Evolutionary conservation across 1,284 basidiomycete species (phyloP), one percentile per base, ranked within the genome.

Genomic region (Austroboletus novae-zelandiae): DNA sequence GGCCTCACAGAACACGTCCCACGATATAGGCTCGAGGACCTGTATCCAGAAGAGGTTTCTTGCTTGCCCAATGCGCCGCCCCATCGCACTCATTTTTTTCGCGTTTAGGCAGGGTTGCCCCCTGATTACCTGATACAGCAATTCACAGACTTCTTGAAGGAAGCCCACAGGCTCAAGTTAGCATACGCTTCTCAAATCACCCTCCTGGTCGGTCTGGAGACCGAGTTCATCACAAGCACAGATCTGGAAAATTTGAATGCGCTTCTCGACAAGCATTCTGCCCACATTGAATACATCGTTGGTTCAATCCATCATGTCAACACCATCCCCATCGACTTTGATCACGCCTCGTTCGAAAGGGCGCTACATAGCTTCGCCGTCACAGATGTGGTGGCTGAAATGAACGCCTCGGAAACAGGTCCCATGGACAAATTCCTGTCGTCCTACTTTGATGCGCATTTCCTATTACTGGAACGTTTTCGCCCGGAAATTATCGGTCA

Each of bases 1-100:
- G 93, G 94, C 5, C 75, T 99, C 51, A 91, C 86, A n/a, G 96
- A 99, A 70, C 97, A 99, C 70, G 88, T 90, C 41, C 96, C 96
- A 35, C 83, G 96, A 31, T 94, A 93, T 68, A 77, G 91, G 51
- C 47, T 60, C 2, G 66, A 80, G 34, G 94, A 99, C 68, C 74
- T 98, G 32, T 99, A 98, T 66, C 96, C 95, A 14, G 96, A 99
- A 76, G 96, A 99, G 83, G 94, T 93, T 58, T 52, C 59, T 60
- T 52, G 27, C 27, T 53, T 51, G 41, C 55, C 53, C 41, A 18
- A 43, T 31, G 42, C 25, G 34, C 49, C 9, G 29, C 27, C 27
- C 31, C 45, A 40, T 17, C 31, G 18, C 37, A 55, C 62, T 55
- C 56, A 61, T 52, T 55, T 47, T 52, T 23, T 29, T 47, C 39